Conservation (phyloP, 345 rosid genomes). For the Brassica cretica region DNA sequence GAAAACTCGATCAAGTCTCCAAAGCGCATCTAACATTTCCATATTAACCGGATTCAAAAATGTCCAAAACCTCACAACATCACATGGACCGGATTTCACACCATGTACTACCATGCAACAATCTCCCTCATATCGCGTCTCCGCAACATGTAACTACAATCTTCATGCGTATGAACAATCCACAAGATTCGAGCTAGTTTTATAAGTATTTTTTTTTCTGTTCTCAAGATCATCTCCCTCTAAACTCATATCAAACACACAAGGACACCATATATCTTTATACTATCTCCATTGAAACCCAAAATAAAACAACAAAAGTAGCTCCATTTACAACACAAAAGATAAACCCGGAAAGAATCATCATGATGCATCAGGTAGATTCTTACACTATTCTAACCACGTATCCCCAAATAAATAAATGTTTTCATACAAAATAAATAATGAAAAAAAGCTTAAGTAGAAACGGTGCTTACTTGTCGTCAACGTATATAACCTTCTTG, state of each 20-base stretch:
- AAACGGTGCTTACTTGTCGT: constrained; percentile 32
- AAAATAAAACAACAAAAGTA: neutral
- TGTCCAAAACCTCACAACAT: neutral
- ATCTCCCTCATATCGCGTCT: neutral
- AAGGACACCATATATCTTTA: neutral
- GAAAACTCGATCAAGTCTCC: neutral
- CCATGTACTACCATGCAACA: neutral
- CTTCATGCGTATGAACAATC: neutral
- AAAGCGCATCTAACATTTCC: neutral
- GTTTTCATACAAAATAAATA: constrained; percentile 10
- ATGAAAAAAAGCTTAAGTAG: neutral
- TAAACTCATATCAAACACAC: neutral
- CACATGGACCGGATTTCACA: neutral
- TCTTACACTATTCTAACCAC: constrained; percentile 18
- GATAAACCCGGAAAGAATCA: constrained; percentile 24
- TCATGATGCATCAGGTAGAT: constrained; percentile 19
- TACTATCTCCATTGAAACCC: constrained; percentile 21
- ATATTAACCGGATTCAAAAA: neutral
- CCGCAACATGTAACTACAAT: neutral
- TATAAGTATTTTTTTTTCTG: neutral
- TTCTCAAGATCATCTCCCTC: neutral
- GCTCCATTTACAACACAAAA: constrained; percentile 32
- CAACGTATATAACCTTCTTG: constrained; percentile 1
- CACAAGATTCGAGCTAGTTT: neutral
- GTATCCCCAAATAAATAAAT: neutral